A percentile compares a stretch with the other conserved stretches of the same genome.
These are phyloP conservation scores for Podaxis mareebaensis DNA, from an alignment of 768 basidiomycete species.

Conservation along the genomic window DNA sequence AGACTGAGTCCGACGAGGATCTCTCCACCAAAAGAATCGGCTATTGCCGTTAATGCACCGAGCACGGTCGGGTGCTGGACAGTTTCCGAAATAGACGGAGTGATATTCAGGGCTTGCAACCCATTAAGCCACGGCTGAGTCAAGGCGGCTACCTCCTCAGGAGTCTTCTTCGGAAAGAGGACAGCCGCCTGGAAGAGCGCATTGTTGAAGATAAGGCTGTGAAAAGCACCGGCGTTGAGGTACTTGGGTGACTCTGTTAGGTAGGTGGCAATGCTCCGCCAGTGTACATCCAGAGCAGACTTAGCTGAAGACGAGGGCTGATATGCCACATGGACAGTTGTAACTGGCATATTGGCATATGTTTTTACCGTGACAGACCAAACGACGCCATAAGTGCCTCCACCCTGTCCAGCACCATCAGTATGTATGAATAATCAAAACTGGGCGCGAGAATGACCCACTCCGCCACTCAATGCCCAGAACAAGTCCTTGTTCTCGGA, in stretches of 20 bases:
- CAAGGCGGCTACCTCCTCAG: background rate
- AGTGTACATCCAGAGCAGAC: conserved; percentile 13
- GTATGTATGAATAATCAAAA: background rate
- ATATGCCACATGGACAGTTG: conserved; percentile 16
- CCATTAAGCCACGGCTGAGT: conserved; percentile 10
- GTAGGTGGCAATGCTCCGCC: conserved; percentile 18
- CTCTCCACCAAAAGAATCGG: conserved; percentile 19
- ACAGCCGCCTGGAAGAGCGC: conserved; percentile 17
- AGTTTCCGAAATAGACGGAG: background rate
- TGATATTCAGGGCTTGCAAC: conserved; percentile 3
- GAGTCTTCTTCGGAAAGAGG: conserved; percentile 18
- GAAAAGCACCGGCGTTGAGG: conserved; percentile 17
- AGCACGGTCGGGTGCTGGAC: conserved; percentile 18
- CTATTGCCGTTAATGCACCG: conserved; percentile 4
- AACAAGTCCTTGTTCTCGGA: conserved; percentile 43
- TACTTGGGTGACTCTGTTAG: conserved; percentile 17
- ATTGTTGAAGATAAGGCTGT: conserved; percentile 15
- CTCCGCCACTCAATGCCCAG: conserved; percentile 45
- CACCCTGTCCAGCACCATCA: background rate
- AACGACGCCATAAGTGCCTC: conserved; percentile 14
- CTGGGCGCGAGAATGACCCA: conserved; percentile 13
- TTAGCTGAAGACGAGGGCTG: conserved; percentile 8
- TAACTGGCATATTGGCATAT: conserved; percentile 18
- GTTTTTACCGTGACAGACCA: conserved; percentile 21
- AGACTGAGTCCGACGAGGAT: conserved; percentile 14